Percentiles rank a stretch among this genome's conserved stretches.
Evolutionary conservation across 345 rosid genomes (phyloP).

Genomic region (Kandelia obovata): DNA sequence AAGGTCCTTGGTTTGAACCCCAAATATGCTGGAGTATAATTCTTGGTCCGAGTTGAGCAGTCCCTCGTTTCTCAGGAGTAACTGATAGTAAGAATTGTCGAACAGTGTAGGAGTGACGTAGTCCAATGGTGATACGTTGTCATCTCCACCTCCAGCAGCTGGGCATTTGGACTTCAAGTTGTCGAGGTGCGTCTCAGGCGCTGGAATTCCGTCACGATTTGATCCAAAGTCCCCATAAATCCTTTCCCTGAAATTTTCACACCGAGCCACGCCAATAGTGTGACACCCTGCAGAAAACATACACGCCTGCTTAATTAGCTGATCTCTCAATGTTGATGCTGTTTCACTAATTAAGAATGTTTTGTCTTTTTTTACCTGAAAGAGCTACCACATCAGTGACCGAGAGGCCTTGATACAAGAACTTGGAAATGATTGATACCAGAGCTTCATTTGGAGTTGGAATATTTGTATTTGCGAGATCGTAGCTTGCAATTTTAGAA

Average conservation of each 20-base stretch:
- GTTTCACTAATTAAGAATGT: neutral
- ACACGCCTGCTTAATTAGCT: too few species aligned
- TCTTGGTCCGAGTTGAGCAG: slow-evolving; percentile 70
- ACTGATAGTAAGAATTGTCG: slow-evolving; percentile 65
- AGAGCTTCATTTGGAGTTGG: slow-evolving; percentile 56
- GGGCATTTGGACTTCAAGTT: slow-evolving; percentile 57
- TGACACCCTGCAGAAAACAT: slow-evolving; percentile 54
- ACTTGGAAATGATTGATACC: slow-evolving; percentile 45
- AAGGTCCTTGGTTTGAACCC: slow-evolving; percentile 44
- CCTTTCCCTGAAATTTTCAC: slow-evolving; percentile 55
- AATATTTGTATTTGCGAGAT: slow-evolving; percentile 37
- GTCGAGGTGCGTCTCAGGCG: slow-evolving; percentile 37
- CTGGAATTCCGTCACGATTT: slow-evolving; percentile 38
- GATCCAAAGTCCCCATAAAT: slow-evolving; percentile 54
- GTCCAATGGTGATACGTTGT: slow-evolving; percentile 66
- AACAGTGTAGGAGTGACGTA: slow-evolving; percentile 62
- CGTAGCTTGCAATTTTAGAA: slow-evolving; percentile 57
- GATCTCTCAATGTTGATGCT: too few species aligned
- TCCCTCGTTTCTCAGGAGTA: slow-evolving; percentile 55
- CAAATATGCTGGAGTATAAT: slow-evolving; percentile 54
- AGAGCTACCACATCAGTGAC: slow-evolving; percentile 78
- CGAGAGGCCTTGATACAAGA: slow-evolving; percentile 59
- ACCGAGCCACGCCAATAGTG: slow-evolving; percentile 84
- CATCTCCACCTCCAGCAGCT: slow-evolving; percentile 47
- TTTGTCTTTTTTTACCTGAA: slow-evolving; percentile 32